phyloP scores from a whole-genome alignment of 2,329 filamentous ascomycete genomes.

The Penicillium sp. region DNA sequence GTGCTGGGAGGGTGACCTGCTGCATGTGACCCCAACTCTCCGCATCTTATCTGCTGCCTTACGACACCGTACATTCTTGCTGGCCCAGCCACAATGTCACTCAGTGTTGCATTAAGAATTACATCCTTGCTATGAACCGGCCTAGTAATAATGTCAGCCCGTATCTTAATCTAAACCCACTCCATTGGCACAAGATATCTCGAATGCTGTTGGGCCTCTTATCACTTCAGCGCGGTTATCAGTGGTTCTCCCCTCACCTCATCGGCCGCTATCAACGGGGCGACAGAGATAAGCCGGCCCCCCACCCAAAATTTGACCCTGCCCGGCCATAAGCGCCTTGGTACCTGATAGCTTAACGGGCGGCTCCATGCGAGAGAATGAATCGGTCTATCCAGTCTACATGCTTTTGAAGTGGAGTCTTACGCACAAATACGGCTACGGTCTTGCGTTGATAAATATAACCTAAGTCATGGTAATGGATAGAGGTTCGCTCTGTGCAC shows the following conservation, averaged over 20 bases:
- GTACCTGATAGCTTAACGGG: neutral
- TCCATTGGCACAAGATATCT: neutral
- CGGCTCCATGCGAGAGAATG: neutral
- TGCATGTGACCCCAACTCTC: conserved; percentile 27
- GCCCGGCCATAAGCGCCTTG: neutral
- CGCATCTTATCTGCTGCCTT: conserved; percentile 35
- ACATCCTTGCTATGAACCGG: neutral
- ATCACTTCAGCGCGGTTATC: conserved; percentile 3
- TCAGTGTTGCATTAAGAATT: neutral
- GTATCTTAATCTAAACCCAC: neutral
- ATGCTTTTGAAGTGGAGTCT: neutral
- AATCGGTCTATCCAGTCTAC: neutral
- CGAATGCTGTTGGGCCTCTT: neutral
- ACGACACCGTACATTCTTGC: conserved; percentile 8
- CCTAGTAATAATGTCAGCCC: neutral
- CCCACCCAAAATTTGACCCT: neutral
- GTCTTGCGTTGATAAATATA: neutral
- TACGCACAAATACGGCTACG: neutral
- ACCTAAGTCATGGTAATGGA: neutral
- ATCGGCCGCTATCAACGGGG: conserved; percentile 11
- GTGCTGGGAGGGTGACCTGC: conserved; percentile 11
- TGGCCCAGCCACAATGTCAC: neutral
- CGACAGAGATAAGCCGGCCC: neutral
- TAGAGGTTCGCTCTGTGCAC: neutral
- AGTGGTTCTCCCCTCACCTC: conserved; percentile 8